Conservation (phyloP, 2,329 filamentous ascomycete genomes). For the Phyllosticta citribraziliensis region DNA sequence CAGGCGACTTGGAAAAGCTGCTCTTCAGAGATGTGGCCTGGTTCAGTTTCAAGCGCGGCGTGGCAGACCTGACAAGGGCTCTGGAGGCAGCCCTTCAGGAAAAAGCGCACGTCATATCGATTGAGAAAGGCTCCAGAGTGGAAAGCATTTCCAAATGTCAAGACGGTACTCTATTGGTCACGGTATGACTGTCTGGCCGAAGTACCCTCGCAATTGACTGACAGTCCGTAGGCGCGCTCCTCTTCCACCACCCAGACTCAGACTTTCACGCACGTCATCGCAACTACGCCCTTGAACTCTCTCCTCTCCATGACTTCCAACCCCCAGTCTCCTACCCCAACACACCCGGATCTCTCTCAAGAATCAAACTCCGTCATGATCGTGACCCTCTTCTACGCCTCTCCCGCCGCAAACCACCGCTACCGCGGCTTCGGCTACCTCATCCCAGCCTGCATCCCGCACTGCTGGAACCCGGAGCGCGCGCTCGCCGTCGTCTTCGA, state of each 20-base stretch:
- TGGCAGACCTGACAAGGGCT: neutral
- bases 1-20: neutral
- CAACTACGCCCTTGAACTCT: neutral
- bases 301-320: neutral
- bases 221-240: neutral
- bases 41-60: neutral
- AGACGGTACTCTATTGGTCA: neutral
- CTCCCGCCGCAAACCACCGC: slow-evolving; percentile 50
- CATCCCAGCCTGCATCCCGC: slow-evolving; percentile 63
- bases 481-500: slow-evolving; percentile 91
- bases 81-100: neutral
- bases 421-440: slow-evolving; percentile 81
- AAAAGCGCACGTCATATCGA: neutral
- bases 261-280: neutral
- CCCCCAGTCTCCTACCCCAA: neutral
- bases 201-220: neutral
- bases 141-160: neutral
- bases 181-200: neutral
- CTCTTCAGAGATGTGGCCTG: neutral
- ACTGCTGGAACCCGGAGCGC: slow-evolving; percentile 66
- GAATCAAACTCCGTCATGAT: slow-evolving; percentile 65
- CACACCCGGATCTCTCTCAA: neutral
- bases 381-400: slow-evolving; percentile 76
- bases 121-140: neutral
- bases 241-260: neutral